Percentiles rank a stretch among this genome's conserved stretches.
Evolutionary conservation across 768 basidiomycete genomes (phyloP).

Genomic region (Mycena amicta): DNA sequence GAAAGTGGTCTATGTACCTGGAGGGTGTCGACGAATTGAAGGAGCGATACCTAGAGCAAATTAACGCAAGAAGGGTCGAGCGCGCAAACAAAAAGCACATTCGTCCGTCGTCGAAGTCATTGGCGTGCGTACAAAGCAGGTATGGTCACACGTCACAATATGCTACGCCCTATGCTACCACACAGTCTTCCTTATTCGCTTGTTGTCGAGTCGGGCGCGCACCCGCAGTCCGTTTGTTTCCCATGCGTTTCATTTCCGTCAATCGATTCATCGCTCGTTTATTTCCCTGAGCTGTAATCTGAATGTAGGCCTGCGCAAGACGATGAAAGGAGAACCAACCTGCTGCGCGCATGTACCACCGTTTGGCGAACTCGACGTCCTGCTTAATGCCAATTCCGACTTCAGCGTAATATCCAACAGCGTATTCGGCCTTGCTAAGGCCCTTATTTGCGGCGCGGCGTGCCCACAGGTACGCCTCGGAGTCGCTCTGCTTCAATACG

Average conservation of each 20-base stretch:
- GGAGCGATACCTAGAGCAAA: slow-evolving; percentile 47
- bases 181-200: slow-evolving; percentile 86
- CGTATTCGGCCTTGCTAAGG: slow-evolving; percentile 95
- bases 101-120: slow-evolving; percentile 20
- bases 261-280: slow-evolving; percentile 95
- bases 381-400: slow-evolving; percentile 97
- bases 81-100: slow-evolving; percentile 9
- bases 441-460: slow-evolving; percentile 96
- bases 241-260: slow-evolving; percentile 92
- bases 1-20: too few relatives aligned
- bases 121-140: not conserved
- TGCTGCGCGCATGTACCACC: slow-evolving; percentile 99
- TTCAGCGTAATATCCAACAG: slow-evolving; percentile 97
- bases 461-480: slow-evolving; percentile 99
- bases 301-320: not conserved
- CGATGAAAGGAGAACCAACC: slow-evolving; percentile 56
- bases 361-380: slow-evolving; percentile 92
- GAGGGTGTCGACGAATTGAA: slow-evolving; percentile 54
- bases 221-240: slow-evolving; percentile 74
- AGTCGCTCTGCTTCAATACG: slow-evolving; percentile 95
- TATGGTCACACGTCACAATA: too few relatives aligned
- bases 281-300: slow-evolving; percentile 85
- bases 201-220: slow-evolving; percentile 90
- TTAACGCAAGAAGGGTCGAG: slow-evolving; percentile 7
- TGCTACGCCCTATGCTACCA: slow-evolving; percentile 43